Evolutionary conservation across 1,139 yeast species (phyloP).

Genomic region (Candida pseudoviswanathii): DNA sequence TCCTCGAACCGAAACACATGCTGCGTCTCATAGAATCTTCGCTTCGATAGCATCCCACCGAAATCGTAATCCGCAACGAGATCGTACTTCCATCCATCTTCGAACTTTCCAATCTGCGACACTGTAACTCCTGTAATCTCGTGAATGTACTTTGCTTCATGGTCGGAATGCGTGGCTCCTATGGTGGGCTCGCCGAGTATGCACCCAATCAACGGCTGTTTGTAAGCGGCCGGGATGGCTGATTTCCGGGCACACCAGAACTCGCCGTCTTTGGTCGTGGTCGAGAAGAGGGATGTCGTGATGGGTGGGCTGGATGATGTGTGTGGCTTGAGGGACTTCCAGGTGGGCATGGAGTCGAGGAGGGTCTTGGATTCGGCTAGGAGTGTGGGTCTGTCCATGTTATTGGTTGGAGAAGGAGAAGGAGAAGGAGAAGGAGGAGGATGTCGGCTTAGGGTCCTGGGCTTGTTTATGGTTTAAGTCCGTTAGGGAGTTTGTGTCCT

Average conservation of each 20-base stretch:
- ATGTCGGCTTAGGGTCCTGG: too few relatives aligned
- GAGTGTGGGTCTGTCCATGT: neutral
- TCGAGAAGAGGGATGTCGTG: neutral
- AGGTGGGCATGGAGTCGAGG: neutral
- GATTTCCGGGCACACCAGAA: constrained; percentile 13
- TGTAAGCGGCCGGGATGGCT: neutral
- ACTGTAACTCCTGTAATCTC: constrained; percentile 23
- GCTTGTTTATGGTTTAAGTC: too few relatives aligned
- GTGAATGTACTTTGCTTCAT: constrained; percentile 37
- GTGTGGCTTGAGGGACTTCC: constrained; percentile 1
- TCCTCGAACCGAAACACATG: constrained; percentile 37
- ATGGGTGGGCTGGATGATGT: neutral
- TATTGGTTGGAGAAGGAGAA: too few relatives aligned
- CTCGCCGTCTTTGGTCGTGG: neutral
- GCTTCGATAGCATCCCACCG: constrained; percentile 46
- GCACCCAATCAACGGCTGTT: constrained; percentile 4
- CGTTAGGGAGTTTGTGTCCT: too few relatives aligned
- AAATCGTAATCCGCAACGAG: constrained; percentile 47
- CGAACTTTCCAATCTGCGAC: constrained; percentile 7
- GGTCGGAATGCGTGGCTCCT: constrained; percentile 35
- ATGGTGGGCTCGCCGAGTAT: constrained; percentile 13
- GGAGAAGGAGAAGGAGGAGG: too few relatives aligned
- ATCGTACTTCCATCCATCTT: constrained; percentile 20
- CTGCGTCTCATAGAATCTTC: constrained; percentile 65
- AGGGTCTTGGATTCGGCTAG: neutral